phyloP scores from a whole-genome alignment of 495 filamentous ascomycete species.

The Chaetomium fimeti region DNA sequence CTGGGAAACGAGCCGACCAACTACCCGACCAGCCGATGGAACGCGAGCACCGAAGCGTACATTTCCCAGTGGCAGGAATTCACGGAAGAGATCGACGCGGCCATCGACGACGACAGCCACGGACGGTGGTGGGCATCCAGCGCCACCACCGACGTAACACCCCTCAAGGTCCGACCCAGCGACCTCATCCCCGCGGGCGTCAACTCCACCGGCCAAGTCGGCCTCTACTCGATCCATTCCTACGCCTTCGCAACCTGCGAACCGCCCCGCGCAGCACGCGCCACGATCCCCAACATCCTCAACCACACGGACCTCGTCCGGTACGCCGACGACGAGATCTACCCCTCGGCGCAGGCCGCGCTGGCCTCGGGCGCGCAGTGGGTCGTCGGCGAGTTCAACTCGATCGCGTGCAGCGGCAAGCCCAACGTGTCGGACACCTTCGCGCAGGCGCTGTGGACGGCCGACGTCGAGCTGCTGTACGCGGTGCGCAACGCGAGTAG shows the following conservation, averaged over 20 bases:
- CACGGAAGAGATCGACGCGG: not conserved
- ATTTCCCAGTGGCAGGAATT: not conserved
- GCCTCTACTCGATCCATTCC: not conserved
- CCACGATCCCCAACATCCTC: slow-evolving; percentile 2
- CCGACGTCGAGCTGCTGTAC: not conserved
- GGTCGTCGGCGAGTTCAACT: slow-evolving; percentile 3
- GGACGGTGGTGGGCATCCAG: not conserved
- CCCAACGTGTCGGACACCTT: not conserved
- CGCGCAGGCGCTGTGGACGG: not conserved
- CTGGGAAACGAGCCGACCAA: slow-evolving; percentile 2
- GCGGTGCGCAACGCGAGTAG: not conserved
- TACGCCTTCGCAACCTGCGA: slow-evolving; percentile 1
- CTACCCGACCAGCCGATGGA: not conserved
- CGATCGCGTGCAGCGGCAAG: slow-evolving; percentile 1
- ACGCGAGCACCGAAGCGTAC: not conserved
- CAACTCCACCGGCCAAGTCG: slow-evolving; percentile 3
- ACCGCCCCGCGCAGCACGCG: not conserved
- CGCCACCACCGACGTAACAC: not conserved
- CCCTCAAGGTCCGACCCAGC: not conserved
- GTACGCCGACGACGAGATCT: slow-evolving; percentile 2
- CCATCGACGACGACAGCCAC: not conserved
- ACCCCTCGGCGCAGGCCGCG: not conserved
- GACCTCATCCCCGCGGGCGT: not conserved
- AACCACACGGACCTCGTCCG: not conserved
- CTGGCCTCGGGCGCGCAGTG: not conserved